Evolutionary conservation across 2,329 filamentous ascomycete genomes (phyloP).

Genomic region (Albifimbria verrucaria): DNA sequence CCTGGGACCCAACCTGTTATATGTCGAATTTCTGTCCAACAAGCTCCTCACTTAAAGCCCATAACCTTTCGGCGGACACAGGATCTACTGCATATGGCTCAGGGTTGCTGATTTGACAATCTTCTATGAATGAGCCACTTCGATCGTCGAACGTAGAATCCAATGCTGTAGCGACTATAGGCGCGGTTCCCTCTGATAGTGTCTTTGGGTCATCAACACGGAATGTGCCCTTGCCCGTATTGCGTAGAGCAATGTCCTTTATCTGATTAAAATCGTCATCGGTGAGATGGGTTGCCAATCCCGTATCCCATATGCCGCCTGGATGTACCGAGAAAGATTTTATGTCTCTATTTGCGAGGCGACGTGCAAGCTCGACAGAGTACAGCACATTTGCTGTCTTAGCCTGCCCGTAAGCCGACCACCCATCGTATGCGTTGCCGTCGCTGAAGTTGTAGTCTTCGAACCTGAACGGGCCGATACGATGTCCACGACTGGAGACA

Average conservation of each 20-base stretch:
- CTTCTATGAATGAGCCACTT: constrained; percentile 7
- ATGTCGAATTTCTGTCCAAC: neutral
- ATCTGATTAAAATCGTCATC: neutral
- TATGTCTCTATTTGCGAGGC: constrained; percentile 5
- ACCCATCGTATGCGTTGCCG: constrained; percentile 12
- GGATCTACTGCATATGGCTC: constrained; percentile 6
- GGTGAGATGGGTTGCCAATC: neutral
- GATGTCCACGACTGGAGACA: constrained; percentile 41
- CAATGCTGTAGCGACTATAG: constrained; percentile 14
- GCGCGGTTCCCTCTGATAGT: constrained; percentile 12
- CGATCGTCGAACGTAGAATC: constrained; percentile 9
- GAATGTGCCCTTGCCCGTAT: neutral
- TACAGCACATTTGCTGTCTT: constrained; percentile 26
- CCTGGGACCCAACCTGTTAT: too few relatives aligned
- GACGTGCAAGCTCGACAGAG: constrained; percentile 10
- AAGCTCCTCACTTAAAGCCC: constrained; percentile 7
- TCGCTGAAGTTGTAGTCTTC: constrained; percentile 38
- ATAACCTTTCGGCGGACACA: constrained; percentile 10
- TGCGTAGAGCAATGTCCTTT: neutral
- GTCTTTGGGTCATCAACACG: constrained; percentile 6
- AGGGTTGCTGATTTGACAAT: constrained; percentile 10
- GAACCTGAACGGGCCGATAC: constrained; percentile 37
- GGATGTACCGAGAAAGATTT: neutral
- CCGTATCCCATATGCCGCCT: neutral
- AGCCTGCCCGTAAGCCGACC: constrained; percentile 22